phyloP scores from a whole-genome alignment of 2,329 filamentous ascomycete genomes.

The Fusarium algeriense region DNA sequence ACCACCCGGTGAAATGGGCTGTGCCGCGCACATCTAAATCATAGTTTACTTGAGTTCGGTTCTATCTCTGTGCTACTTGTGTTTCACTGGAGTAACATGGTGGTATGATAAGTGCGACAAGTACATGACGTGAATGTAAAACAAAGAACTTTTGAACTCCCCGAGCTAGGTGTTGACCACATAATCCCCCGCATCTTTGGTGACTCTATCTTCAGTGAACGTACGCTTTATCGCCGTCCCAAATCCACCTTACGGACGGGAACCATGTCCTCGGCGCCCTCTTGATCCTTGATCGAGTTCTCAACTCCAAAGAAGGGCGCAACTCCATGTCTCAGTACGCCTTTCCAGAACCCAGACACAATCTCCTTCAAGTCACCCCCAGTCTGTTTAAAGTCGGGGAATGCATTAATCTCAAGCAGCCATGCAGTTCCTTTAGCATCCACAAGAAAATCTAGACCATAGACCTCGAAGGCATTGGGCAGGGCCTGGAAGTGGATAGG shows the following conservation, averaged over 20 bases:
- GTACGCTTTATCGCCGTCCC: constrained; percentile 55
- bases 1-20: neutral
- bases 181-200: neutral
- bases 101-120: neutral
- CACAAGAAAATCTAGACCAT: constrained; percentile 90
- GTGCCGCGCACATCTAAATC: neutral
- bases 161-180: neutral
- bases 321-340: constrained; percentile 76
- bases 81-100: neutral
- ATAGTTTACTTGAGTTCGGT: neutral
- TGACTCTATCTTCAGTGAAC: neutral
- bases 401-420: constrained; percentile 94
- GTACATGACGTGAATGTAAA: constrained; percentile 1
- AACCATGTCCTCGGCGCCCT: constrained; percentile 60
- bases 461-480: constrained; percentile 90
- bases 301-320: constrained; percentile 71
- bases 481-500: constrained; percentile 91
- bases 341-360: constrained; percentile 81
- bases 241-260: constrained; percentile 66
- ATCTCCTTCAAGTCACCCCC: constrained; percentile 81
- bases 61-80: neutral
- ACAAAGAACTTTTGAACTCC: constrained; percentile 31
- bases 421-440: constrained; percentile 73
- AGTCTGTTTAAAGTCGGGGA: constrained; percentile 95
- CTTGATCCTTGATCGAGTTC: constrained; percentile 37